phyloP scores from a whole-genome alignment of 139 green algal species.

The Desmodesmus armatus region DNA sequence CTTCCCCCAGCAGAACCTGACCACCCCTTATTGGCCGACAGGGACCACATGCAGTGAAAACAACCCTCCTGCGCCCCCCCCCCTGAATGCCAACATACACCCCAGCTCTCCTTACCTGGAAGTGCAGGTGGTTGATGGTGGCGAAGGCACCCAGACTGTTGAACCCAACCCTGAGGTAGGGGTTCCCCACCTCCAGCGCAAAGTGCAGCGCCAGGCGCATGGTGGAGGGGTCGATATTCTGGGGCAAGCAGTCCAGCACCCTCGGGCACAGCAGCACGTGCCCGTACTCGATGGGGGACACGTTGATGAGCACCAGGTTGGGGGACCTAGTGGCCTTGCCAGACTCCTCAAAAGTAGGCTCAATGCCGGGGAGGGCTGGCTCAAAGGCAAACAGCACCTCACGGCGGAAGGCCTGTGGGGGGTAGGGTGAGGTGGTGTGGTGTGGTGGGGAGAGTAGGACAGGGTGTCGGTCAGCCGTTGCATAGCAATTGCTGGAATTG shows the following conservation, averaged over 20 bases:
- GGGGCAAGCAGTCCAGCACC: slow-evolving; percentile 75
- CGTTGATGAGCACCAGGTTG: slow-evolving; percentile 97
- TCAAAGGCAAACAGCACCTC: slow-evolving; percentile 97
- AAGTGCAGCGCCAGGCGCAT: slow-evolving; percentile 93
- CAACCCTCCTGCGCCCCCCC: no score
- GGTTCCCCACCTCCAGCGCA: slow-evolving; percentile 84
- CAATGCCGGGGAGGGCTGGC: slow-evolving; percentile 6
- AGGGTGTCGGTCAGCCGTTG: no score
- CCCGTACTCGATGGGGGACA: slow-evolving; percentile 98
- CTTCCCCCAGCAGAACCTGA: no score
- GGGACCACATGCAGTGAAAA: no score
- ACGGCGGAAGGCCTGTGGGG: slow-evolving; percentile 80
- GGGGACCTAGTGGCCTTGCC: slow-evolving; percentile 58
- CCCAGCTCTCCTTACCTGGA: slow-evolving; percentile 91
- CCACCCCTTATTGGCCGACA: no score
- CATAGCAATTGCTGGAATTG: slow-evolving; percentile 58
- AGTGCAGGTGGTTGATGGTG: slow-evolving; percentile 99
- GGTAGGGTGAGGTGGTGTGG: slow-evolving; percentile 99
- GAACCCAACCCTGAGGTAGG: slow-evolving; percentile 95
- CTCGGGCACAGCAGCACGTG: slow-evolving; percentile 97
- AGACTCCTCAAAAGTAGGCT: slow-evolving; percentile 7
- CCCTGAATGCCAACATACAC: no score
- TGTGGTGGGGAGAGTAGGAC: slow-evolving; percentile 91
- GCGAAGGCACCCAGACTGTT: slow-evolving; percentile 98
- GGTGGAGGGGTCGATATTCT: slow-evolving; percentile 65